phyloP scores from a whole-genome alignment of 805 yeast species.

The Spathaspora gorwiae region DNA sequence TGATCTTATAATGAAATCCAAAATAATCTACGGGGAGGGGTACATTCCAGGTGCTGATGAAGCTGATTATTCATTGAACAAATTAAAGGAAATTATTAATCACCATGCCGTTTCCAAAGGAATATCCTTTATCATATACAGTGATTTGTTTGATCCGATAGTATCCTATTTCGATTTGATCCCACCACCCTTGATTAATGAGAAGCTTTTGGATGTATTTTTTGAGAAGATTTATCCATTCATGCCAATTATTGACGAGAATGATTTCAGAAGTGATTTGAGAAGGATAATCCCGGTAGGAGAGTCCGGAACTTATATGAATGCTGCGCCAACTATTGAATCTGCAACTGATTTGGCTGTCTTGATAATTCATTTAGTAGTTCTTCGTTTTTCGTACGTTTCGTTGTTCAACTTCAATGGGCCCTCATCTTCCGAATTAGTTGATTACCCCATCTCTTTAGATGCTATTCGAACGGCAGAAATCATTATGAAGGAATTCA shows the following conservation, averaged over 20 bases:
- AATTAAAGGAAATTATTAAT: conserved; percentile 1
- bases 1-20: not conserved
- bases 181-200: not conserved
- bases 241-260: conserved; percentile 15
- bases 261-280: conserved; percentile 5
- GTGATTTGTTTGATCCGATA: conserved; percentile 3
- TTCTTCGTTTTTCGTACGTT: conserved; percentile 11
- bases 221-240: conserved; percentile 10
- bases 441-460: conserved; percentile 8
- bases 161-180: conserved; percentile 3
- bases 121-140: not conserved
- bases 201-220: conserved; percentile 5
- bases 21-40: conserved; percentile 1
- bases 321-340: not conserved
- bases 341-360: conserved; percentile 12
- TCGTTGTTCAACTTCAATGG: conserved; percentile 4
- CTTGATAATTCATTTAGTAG: conserved; percentile 11
- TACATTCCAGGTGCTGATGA: conserved; percentile 5
- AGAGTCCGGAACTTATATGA: not conserved
- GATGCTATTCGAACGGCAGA: conserved; percentile 14
- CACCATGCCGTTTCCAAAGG: conserved; percentile 3
- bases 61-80: not conserved
- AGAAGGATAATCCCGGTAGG: not conserved
- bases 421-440: not conserved
- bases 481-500: conserved; percentile 15